Conservation (phyloP, 1,284 basidiomycete genomes). For the Microbotryum saponariae region DNA sequence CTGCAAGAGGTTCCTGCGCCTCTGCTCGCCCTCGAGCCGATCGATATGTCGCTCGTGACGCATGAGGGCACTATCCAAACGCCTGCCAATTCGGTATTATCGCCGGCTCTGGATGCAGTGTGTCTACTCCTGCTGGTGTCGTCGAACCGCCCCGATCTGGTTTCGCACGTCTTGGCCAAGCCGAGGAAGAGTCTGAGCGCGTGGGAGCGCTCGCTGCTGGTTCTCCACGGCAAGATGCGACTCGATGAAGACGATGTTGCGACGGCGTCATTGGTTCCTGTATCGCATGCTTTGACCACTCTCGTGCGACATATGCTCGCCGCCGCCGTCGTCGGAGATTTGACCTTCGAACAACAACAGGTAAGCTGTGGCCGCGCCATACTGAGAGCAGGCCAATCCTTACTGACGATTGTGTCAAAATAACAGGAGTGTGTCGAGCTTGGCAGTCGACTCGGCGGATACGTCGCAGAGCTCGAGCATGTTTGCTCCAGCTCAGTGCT, state of each 20-base stretch:
- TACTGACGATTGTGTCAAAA: too few relatives aligned
- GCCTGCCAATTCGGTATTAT: not conserved
- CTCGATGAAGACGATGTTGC: constrained; percentile 27
- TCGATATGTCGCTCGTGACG: constrained; percentile 23
- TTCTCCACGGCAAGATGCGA: constrained; percentile 19
- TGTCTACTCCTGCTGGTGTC: constrained; percentile 8
- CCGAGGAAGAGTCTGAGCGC: constrained; percentile 12
- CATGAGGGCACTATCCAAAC: not conserved
- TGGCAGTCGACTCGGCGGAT: too few relatives aligned
- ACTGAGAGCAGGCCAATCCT: too few relatives aligned
- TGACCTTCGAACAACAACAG: constrained; percentile 1
- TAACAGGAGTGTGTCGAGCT: too few relatives aligned
- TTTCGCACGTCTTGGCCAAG: constrained; percentile 13
- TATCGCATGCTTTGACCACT: not conserved
- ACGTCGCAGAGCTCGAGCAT: constrained; percentile 36
- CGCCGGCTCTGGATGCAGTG: constrained; percentile 19
- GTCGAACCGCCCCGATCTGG: constrained; percentile 1
- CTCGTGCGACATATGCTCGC: constrained; percentile 3
- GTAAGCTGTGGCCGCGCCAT: not conserved
- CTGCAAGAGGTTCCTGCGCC: too few relatives aligned
- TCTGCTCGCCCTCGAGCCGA: constrained; percentile 22
- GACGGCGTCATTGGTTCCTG: constrained; percentile 2
- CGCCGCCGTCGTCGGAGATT: not conserved
- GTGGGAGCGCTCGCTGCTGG: constrained; percentile 29
- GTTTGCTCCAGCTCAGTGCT: constrained; percentile 37